These are phyloP conservation scores for Aspergillus panamensis DNA, from an alignment of 495 filamentous ascomycete species.

Conservation along the genomic window DNA sequence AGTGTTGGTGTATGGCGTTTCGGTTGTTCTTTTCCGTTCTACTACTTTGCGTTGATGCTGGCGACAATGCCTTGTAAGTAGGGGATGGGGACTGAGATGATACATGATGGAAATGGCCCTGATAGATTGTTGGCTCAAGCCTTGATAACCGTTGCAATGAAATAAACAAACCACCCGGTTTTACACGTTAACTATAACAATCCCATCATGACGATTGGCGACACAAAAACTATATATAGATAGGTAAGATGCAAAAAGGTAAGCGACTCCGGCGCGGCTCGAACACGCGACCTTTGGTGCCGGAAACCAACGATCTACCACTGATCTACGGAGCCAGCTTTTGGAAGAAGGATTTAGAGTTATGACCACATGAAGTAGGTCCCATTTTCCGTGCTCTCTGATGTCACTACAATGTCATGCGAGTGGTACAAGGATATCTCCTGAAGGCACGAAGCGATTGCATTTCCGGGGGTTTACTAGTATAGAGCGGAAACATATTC, in stretches of 20 bases:
- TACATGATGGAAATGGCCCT: no score
- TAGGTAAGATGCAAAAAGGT: not conserved
- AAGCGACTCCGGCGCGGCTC: constrained; percentile 23
- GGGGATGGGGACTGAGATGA: no score
- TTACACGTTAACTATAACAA: no score
- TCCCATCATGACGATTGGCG: no score
- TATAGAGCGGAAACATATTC: no score
- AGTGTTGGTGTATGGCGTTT: not conserved
- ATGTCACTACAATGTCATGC: no score
- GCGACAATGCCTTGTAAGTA: not conserved
- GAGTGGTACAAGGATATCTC: no score
- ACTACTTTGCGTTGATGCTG: not conserved
- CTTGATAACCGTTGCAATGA: constrained; percentile 8
- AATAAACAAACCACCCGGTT: not conserved
- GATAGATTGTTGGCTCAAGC: not conserved
- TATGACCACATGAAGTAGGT: not conserved
- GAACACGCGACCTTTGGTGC: constrained; percentile 24
- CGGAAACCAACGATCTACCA: constrained; percentile 24
- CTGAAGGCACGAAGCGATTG: no score
- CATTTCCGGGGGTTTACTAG: no score
- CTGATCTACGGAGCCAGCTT: constrained; percentile 11
- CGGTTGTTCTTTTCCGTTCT: not conserved
- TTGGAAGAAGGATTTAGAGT: not conserved
- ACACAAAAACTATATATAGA: no score
- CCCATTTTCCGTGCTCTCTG: no score